These are phyloP conservation scores for Aspergillus vadensis DNA, from an alignment of 2,329 filamentous ascomycete species.

Conservation along the genomic window DNA sequence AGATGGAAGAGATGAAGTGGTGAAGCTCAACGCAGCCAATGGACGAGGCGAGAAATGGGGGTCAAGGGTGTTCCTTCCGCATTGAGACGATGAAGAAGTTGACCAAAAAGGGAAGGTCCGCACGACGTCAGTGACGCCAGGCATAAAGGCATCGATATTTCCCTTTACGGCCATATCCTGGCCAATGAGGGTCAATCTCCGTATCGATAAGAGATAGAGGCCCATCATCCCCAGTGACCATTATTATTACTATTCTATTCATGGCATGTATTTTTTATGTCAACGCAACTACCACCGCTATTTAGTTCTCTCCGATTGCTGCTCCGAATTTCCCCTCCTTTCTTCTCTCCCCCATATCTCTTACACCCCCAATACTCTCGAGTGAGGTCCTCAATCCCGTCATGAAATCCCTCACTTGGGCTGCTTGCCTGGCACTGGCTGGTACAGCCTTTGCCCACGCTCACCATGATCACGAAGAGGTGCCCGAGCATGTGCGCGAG, in stretches of 20 bases:
- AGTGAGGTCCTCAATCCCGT: not conserved
- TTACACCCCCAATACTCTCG: not conserved
- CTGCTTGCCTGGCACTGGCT: constrained; percentile 36
- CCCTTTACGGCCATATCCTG: not conserved
- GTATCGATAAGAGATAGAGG: constrained; percentile 24
- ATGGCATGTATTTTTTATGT: constrained; percentile 5
- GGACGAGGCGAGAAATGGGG: not conserved
- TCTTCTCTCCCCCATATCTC: not conserved
- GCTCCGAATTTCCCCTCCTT: constrained; percentile 2
- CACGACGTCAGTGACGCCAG: constrained; percentile 27
- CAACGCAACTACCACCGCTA: constrained; percentile 9
- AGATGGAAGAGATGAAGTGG: not conserved
- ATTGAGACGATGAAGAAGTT: constrained; percentile 17
- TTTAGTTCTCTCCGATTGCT: constrained; percentile 1
- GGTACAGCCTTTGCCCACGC: constrained; percentile 37
- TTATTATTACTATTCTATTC: not conserved
- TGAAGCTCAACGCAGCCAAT: not conserved
- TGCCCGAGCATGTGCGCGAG: constrained; percentile 42
- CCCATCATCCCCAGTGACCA: not conserved
- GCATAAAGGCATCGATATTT: constrained; percentile 19
- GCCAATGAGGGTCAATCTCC: constrained; percentile 20
- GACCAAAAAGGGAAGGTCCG: constrained; percentile 40
- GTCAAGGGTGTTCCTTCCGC: not conserved
- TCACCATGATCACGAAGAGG: constrained; percentile 46
- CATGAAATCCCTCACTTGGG: constrained; percentile 34